Percentiles rank a stretch among this genome's conserved stretches.
These are phyloP conservation scores for Capronia americana DNA, from an alignment of 2,329 filamentous ascomycete species.

Conservation along the genomic window DNA sequence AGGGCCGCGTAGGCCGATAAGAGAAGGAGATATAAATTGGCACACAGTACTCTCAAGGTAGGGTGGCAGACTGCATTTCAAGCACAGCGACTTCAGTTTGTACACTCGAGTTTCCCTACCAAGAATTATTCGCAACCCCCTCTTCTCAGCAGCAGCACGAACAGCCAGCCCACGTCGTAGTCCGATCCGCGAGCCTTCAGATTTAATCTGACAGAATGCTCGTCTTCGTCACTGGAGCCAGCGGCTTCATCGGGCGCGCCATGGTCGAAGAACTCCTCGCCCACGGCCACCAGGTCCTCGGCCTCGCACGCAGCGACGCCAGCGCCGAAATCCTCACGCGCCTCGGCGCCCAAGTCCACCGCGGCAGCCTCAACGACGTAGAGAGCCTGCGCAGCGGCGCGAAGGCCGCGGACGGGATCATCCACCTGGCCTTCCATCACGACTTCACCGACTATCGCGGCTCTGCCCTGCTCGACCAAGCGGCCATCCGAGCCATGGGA, in stretches of 20 bases:
- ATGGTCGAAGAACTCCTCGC: conserved; percentile 49
- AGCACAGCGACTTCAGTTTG: too few relatives aligned
- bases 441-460: conserved; percentile 48
- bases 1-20: not conserved
- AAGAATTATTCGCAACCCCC: too few relatives aligned
- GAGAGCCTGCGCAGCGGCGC: conserved; percentile 46
- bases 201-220: conserved; percentile 41
- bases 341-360: conserved; percentile 45
- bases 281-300: conserved; percentile 51
- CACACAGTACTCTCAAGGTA: not conserved
- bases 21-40: not conserved
- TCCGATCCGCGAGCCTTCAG: not conserved
- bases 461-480: conserved; percentile 43
- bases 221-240: conserved; percentile 54
- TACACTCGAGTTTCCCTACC: too few relatives aligned
- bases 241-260: conserved; percentile 52
- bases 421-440: conserved; percentile 53
- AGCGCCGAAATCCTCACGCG: conserved; percentile 42
- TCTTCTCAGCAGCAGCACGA: too few relatives aligned
- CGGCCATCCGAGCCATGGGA: conserved; percentile 49
- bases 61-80: too few relatives aligned
- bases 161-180: not conserved
- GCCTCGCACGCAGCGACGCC: conserved; percentile 48
- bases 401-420: conserved; percentile 46
- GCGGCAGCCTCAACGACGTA: conserved; percentile 48